Evolutionary conservation across 73 alveolate genomes (phyloP).

Genomic region (Diophrys sp.): DNA sequence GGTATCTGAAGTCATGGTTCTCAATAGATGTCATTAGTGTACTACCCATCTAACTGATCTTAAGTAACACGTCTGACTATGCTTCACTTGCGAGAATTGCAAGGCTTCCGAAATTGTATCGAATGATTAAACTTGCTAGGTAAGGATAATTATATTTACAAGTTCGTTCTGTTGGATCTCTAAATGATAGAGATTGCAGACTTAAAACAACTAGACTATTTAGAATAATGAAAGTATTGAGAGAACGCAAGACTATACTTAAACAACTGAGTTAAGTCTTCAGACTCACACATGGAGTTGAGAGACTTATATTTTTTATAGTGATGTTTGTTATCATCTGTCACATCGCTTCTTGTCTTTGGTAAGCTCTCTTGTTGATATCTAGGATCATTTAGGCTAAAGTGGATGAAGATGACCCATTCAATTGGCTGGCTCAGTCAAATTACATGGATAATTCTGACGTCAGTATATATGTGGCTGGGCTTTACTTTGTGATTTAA

Average conservation of each 20-base stretch:
- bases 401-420: neutral
- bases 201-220: slow-evolving; percentile 36
- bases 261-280: slow-evolving; percentile 10
- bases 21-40: slow-evolving; percentile 56
- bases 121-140: slow-evolving; percentile 57
- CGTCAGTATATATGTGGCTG: neutral
- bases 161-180: too few relatives aligned
- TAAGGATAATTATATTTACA: too few relatives aligned
- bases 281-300: slow-evolving; percentile 53
- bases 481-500: neutral
- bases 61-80: slow-evolving; percentile 17
- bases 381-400: slow-evolving; percentile 29
- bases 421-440: neutral
- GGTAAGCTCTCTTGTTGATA: slow-evolving; percentile 48
- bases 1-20: slow-evolving; percentile 69
- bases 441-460: neutral
- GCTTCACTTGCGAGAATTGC: slow-evolving; percentile 53
- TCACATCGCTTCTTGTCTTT: slow-evolving; percentile 52
- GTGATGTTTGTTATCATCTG: slow-evolving; percentile 42
- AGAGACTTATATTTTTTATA: slow-evolving; percentile 61
- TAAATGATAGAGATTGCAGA: too few relatives aligned
- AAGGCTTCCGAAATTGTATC: slow-evolving; percentile 65
- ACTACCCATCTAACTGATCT: slow-evolving; percentile 28
- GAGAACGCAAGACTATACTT: slow-evolving; percentile 35
- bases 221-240: slow-evolving; percentile 61